Percentiles rank a stretch among this genome's conserved stretches.
Conservation (phyloP, 2,329 filamentous ascomycete species). For the Magnaporthiopsis rhizophila region DNA sequence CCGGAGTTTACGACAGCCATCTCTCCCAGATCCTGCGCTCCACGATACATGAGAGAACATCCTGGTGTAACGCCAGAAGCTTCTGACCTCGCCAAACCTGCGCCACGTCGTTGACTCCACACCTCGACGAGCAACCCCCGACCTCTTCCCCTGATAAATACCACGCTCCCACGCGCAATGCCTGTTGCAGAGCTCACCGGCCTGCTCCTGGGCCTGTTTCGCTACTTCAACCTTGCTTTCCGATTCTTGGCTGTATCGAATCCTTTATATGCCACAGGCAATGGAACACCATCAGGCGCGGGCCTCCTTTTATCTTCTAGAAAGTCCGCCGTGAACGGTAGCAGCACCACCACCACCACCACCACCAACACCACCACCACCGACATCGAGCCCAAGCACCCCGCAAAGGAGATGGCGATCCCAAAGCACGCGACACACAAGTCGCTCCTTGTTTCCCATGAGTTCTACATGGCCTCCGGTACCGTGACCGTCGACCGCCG, state of each 20-base stretch:
- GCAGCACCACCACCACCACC: too few relatives aligned
- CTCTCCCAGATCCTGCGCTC: not conserved
- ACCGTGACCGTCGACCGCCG: slow-evolving; percentile 12
- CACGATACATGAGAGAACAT: not conserved
- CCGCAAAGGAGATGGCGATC: not conserved
- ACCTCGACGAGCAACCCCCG: not conserved
- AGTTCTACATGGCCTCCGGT: slow-evolving; percentile 13
- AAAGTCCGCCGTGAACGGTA: not conserved
- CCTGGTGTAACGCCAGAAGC: not conserved
- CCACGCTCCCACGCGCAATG: not conserved
- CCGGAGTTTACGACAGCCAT: not conserved
- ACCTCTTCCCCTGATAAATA: not conserved
- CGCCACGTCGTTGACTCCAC: not conserved
- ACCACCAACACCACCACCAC: not conserved
- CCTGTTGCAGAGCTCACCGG: not conserved
- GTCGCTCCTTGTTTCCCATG: slow-evolving; percentile 9
- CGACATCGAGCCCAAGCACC: not conserved
- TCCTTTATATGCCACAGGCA: not conserved
- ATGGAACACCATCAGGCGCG: not conserved
- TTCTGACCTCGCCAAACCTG: not conserved
- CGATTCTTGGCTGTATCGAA: not conserved
- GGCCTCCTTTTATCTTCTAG: not conserved
- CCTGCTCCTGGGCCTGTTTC: not conserved
- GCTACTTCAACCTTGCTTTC: not conserved
- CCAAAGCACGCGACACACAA: slow-evolving; percentile 1